phyloP scores from a whole-genome alignment of 768 basidiomycete genomes.

The Grammothele lineata region DNA sequence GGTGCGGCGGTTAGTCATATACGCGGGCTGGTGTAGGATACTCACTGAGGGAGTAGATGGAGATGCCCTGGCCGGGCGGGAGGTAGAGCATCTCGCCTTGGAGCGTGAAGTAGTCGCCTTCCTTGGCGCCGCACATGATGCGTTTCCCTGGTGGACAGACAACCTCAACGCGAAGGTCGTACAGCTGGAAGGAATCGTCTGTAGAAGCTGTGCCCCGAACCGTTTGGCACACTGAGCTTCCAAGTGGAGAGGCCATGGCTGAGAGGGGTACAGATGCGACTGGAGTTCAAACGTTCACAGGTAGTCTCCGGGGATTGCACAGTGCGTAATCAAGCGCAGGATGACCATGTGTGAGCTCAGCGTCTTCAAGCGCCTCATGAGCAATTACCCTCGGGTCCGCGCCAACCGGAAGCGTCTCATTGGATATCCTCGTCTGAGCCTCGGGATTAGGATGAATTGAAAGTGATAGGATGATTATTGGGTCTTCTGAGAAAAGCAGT shows the following conservation, averaged over 20 bases:
- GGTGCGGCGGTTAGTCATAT: no score
- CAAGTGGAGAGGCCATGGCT: neutral
- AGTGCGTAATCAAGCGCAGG: no score
- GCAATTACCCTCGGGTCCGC: no score
- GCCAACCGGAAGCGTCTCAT: no score
- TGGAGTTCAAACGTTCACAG: neutral
- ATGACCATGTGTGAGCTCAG: no score
- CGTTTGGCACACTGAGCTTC: no score
- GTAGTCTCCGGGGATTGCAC: neutral
- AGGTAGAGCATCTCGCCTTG: constrained; percentile 62
- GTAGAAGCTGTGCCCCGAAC: no score
- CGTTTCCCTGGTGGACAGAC: constrained; percentile 53
- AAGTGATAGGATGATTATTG: no score
- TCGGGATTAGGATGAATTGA: no score
- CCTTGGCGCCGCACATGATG: constrained; percentile 61
- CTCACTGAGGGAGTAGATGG: constrained; percentile 62
- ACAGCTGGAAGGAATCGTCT: constrained; percentile 43
- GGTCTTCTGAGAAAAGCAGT: no score
- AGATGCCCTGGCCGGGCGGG: constrained; percentile 60
- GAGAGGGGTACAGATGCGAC: neutral
- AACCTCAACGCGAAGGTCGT: constrained; percentile 61
- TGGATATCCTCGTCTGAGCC: no score
- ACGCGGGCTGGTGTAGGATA: neutral
- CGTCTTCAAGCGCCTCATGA: no score
- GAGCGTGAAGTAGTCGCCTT: constrained; percentile 58